Evolutionary conservation across 768 basidiomycete genomes (phyloP), one percentile per base, ranked within the genome.

Genomic region (Boletus vermiculosoides): DNA sequence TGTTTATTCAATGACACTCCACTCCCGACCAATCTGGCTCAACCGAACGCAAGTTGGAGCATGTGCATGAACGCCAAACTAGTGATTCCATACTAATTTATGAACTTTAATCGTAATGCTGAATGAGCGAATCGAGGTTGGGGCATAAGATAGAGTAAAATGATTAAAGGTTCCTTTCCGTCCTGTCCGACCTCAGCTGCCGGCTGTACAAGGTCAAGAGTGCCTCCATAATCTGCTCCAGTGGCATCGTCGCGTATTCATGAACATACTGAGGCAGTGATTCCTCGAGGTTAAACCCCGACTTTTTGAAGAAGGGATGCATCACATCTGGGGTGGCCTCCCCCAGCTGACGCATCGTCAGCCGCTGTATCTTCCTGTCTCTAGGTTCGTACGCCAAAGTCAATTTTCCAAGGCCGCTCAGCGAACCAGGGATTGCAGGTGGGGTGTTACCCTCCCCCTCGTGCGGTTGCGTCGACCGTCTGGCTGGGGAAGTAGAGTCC

Each of bases 321-420:
- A 88, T 89, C 22, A 91, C 87, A 63, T 92, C 89, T 1, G 91
- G 90, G 0, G 90, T 91, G n/a, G 89, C 90, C 68, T 93, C 89
- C 33, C 92, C 92, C 13, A 94, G 76, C 68, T 93, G 92, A 28
- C 88, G 83, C 83, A 92, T 87, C 22, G 86, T 89, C 52, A 92
- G 72, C n/a, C 88, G 83, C 62, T 92, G 88, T 55, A 92, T 91
- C 52, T 80, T 79, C 45, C 90, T 79, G 23, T 74, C 74, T n/a
- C 78, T 78, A 2, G 82, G 81, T 51, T 73, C 73, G 68, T 90
- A 92, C 18, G 77, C 68, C 45, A 87, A 66, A 1, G 57, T 52
- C 36, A 63, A 57, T 52, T 65, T 71, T 39, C 58, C 56, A 13
- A 41, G 28, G 12, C 57, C n/a, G 7, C 41, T 47, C 49, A 16